Percentiles rank a stretch among this genome's conserved stretches.
Conservation (phyloP, 129 eudicot genomes). For the Flaveria robusta region DNA sequence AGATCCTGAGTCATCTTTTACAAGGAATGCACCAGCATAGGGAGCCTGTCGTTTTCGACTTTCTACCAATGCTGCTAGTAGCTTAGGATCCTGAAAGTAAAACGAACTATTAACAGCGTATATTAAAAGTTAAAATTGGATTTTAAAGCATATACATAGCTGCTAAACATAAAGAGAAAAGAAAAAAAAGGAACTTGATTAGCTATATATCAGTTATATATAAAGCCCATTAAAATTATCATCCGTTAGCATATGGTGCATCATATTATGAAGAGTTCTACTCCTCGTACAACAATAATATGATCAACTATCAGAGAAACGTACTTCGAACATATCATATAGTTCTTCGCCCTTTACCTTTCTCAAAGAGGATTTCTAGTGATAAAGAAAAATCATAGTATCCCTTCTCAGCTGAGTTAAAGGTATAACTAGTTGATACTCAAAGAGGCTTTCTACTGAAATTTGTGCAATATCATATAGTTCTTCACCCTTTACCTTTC, state of each 20-base stretch:
- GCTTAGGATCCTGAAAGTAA: slow-evolving; percentile 71
- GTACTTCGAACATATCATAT: too few relatives aligned
- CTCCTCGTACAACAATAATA: slow-evolving; percentile 3
- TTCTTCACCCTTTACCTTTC: slow-evolving; percentile 9
- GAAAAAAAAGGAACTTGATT: neutral
- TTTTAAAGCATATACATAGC: slow-evolving; percentile 1
- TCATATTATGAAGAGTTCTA: slow-evolving; percentile 2
- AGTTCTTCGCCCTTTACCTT: too few relatives aligned
- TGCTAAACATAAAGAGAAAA: neutral
- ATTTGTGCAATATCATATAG: neutral
- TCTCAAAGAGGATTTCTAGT: too few relatives aligned
- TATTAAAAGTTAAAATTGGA: neutral
- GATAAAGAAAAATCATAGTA: neutral
- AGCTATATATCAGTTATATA: neutral
- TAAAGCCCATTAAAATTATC: neutral
- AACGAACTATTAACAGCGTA: slow-evolving; percentile 14
- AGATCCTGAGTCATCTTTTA: slow-evolving; percentile 76
- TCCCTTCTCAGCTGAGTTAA: neutral
- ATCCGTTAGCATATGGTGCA: slow-evolving; percentile 12
- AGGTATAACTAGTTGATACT: slow-evolving; percentile 8
- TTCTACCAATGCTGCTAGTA: slow-evolving; percentile 85
- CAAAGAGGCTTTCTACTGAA: neutral
- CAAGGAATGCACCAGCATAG: slow-evolving; percentile 90
- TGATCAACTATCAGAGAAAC: slow-evolving; percentile 4
- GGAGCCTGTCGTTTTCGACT: slow-evolving; percentile 88